Base-by-base conservation (phyloP, 129 eudicot species). In the Pulicaria dysenterica region DNA sequence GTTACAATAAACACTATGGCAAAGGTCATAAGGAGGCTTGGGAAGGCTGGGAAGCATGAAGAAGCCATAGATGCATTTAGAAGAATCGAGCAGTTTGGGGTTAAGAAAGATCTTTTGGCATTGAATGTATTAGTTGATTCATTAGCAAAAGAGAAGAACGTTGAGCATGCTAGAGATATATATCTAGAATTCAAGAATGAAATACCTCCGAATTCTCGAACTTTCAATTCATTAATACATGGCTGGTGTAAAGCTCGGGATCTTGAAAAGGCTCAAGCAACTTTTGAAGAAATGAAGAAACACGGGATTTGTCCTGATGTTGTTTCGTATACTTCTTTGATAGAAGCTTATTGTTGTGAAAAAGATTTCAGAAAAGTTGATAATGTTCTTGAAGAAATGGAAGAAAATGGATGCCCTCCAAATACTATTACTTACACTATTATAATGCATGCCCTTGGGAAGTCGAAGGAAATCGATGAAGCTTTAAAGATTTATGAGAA, bases 291-390 rank as follows among this genome's bases (percentile, higher is more conserved):
- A 67, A 94, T 94, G 97, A 76, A 64, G 71, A 48, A 68, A 45
- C 68, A 67, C 7, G 99, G 96, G 38, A 49, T 86, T 79, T 7
- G 3, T 39, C 96, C 97, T 0, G 82, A 88, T 79, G 81, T 81
- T 72, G 37, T 85, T 45, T 84, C 99, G 0, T 94, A 90, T 72
- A 90, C 99, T 3, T 48, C 59, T 43, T 75, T 94, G 5, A 61
- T 94, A 36, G 94, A 88, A 69, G 78, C 85, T 14, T 84, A 94
- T 58, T 94, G 93, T 61, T 56, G 54, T 2, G 91, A 87, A 60
- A 94, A 84, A 64, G 86, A 90, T 79, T 94, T 88, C 47, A 89
- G 84, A 38, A 90, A 88, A 72, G 99, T 88, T 44, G 84, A 88
- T 73, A 76, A 53, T 0, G 46, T 80, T 67, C 19, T 94, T 31